A percentile compares a stretch with the other conserved stretches of the same genome.
Conservation (phyloP, 208 protist species). For the Leishmania martiniquensis region DNA sequence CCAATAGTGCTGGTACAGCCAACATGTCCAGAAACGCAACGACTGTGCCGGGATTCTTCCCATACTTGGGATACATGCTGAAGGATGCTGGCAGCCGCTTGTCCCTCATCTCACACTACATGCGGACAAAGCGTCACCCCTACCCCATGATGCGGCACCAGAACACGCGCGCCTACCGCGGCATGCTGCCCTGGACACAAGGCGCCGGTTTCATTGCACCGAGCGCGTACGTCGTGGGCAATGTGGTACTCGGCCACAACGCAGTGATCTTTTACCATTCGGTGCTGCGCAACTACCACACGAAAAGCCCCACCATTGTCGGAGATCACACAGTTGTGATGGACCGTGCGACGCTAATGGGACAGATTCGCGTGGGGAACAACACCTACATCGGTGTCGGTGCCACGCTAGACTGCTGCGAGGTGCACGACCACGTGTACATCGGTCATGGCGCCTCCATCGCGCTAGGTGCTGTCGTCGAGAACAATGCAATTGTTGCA, state of each 20-base stretch:
- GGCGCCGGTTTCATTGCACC: constrained; percentile 90
- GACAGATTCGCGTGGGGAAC: constrained; percentile 72
- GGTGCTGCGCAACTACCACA: constrained; percentile 89
- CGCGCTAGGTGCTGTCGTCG: constrained; percentile 80
- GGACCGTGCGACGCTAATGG: constrained; percentile 86
- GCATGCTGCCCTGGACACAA: constrained; percentile 86
- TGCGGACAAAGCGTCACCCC: constrained; percentile 64
- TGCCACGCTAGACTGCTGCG: constrained; percentile 82
- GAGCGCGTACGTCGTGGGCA: constrained; percentile 82
- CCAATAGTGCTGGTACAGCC: neutral
- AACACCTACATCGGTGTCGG: constrained; percentile 70
- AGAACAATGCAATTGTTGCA: constrained; percentile 86
- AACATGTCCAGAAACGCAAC: constrained; percentile 62
- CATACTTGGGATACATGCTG: constrained; percentile 86
- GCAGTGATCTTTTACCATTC: constrained; percentile 88
- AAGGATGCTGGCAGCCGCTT: constrained; percentile 84
- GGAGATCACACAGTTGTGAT: constrained; percentile 85
- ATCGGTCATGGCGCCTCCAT: constrained; percentile 83
- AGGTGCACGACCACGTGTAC: constrained; percentile 84
- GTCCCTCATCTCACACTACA: constrained; percentile 68
- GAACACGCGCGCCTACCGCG: constrained; percentile 84
- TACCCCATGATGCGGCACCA: constrained; percentile 90
- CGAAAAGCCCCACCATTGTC: constrained; percentile 53
- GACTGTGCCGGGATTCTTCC: constrained; percentile 58
- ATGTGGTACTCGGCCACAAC: constrained; percentile 84